Conservation (phyloP, 2,329 filamentous ascomycete species). For the Penicillium sclerotigenum region DNA sequence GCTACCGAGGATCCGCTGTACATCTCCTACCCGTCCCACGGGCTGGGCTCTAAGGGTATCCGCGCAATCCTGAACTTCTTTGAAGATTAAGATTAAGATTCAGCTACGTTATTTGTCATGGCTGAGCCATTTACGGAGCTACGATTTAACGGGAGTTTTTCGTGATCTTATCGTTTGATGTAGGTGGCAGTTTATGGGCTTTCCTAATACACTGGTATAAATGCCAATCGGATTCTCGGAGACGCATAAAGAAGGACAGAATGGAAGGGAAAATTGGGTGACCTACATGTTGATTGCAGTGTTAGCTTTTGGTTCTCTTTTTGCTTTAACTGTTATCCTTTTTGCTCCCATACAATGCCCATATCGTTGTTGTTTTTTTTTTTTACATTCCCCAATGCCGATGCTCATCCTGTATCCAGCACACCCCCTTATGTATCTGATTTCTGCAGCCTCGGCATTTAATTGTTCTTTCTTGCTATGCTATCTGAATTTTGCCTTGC, state of each 20-base stretch:
- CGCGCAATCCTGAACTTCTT: conserved; percentile 89
- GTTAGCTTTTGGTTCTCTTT: background rate
- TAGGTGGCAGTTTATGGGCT: background rate
- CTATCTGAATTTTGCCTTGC: background rate
- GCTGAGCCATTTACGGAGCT: background rate
- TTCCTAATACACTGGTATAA: background rate
- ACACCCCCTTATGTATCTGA: background rate
- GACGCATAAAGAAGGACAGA: conserved; percentile 7
- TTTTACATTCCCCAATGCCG: background rate
- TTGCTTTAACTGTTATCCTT: background rate
- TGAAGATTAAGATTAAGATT: conserved; percentile 57
- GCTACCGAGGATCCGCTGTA: conserved; percentile 79
- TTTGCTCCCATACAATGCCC: background rate
- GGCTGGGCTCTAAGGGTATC: conserved; percentile 75
- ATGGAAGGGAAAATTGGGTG: background rate
- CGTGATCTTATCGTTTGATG: background rate
- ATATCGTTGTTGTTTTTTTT: background rate
- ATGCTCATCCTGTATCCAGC: conserved; percentile 1
- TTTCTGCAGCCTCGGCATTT: background rate
- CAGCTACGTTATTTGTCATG: background rate
- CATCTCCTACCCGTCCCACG: conserved; percentile 84
- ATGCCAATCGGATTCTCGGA: background rate
- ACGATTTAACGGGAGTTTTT: conserved; percentile 11
- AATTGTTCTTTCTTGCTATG: background rate
- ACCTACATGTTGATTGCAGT: no score